Evolutionary conservation across 805 yeast species (phyloP), one percentile per base, ranked within the genome.

Genomic region (Starmerella gropengiesseri): DNA sequence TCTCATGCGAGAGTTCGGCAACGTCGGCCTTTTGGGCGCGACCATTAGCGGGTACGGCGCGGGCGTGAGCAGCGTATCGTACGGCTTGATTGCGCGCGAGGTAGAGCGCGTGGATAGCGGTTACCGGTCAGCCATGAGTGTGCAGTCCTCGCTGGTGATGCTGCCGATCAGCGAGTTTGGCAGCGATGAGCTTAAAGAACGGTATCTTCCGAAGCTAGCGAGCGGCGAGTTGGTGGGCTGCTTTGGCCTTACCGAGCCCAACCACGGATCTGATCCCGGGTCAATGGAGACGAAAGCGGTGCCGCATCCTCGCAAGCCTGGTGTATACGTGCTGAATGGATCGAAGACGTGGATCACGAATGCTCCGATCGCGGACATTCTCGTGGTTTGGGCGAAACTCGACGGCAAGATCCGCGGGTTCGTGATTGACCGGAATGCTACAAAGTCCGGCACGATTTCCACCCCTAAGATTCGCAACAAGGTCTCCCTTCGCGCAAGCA

Each of bases 171-270:
- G 56, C 43, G 56, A 46, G 43, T 66, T 66, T 44, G 70, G 70
- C 18, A 54, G 66, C 11, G 59, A 56, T 46, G 70, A 62, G 50
- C 65, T 58, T 50, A 66, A 66, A 55, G 62, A 66, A 37, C 54
- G 66, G 20, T 61, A 59, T 39, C 48, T 66, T 42, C 70, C 70
- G 12, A 44, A 45, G 20, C 59, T 66, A 37, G 68, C 68, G 2
- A 45, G 60, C 6, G 70, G 70, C 7, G 69, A 66, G 46, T 52
- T 65, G n/a, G 55, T 66, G 13, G 81, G 81, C 31, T 74, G 79
- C 59, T 75, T 75, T 52, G 81, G 77, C 25, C 69, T 75, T 62
- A 75, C 81, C 29, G 81, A 75, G 60, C 75, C 77, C 54, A 75
- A 75, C 51, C 80, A 75, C 54, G 77, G 77, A 46, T 72, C 77